Percentiles rank a stretch among this genome's conserved stretches.
phyloP scores from a whole-genome alignment of 495 filamentous ascomycete species.

The Daldinia childiae region DNA sequence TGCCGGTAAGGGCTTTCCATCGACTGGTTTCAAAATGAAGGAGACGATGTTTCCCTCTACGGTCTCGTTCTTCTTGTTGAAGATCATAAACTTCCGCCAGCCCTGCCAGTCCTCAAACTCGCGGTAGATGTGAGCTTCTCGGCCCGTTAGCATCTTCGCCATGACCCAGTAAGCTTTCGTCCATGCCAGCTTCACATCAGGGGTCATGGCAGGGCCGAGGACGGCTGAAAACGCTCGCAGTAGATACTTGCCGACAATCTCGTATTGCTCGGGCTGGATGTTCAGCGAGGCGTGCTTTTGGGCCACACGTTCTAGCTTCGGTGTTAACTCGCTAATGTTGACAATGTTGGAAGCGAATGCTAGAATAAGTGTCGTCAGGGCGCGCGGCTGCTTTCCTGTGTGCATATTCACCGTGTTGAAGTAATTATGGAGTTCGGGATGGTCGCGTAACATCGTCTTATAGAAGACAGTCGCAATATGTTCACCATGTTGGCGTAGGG shows the following conservation, averaged over 20 bases:
- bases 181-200: slow-evolving; percentile 70
- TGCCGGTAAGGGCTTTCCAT: slow-evolving; percentile 65
- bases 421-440: slow-evolving; percentile 71
- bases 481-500: slow-evolving; percentile 69
- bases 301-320: slow-evolving; percentile 75
- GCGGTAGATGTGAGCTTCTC: slow-evolving; percentile 69
- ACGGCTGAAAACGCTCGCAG: slow-evolving; percentile 73
- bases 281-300: slow-evolving; percentile 78
- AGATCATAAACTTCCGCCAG: slow-evolving; percentile 74
- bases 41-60: slow-evolving; percentile 63
- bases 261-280: slow-evolving; percentile 74
- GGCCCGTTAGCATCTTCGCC: slow-evolving; percentile 70
- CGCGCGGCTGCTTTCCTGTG: slow-evolving; percentile 72
- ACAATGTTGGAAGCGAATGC: slow-evolving; percentile 77
- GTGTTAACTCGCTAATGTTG: slow-evolving; percentile 69
- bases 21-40: slow-evolving; percentile 72
- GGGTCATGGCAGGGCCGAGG: slow-evolving; percentile 72
- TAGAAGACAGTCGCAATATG: slow-evolving; percentile 75
- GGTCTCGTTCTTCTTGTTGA: slow-evolving; percentile 67
- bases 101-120: slow-evolving; percentile 65
- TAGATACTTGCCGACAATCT: slow-evolving; percentile 73
- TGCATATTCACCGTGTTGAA: slow-evolving; percentile 77
- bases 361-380: slow-evolving; percentile 71
- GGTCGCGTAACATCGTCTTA: slow-evolving; percentile 68
- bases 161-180: slow-evolving; percentile 69